Evolutionary conservation across 371 early-diverging fungal species (phyloP).

Genomic region (Mucor indicus): DNA sequence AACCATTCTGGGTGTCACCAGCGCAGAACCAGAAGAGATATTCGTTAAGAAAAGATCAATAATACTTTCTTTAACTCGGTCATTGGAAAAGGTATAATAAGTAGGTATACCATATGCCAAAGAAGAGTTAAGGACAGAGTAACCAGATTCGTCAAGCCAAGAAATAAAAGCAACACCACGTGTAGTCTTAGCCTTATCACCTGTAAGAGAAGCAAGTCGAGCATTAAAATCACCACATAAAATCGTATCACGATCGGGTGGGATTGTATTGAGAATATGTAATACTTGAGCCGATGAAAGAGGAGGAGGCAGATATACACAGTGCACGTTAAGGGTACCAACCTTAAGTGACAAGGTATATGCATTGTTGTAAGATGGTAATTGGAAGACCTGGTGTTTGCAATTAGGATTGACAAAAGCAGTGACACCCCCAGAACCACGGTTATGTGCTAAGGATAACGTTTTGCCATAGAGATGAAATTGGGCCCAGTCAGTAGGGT

Average conservation of each 20-base stretch:
- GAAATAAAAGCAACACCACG: background rate
- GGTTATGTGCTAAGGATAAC: too few relatives aligned
- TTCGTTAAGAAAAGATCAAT: conserved; percentile 7
- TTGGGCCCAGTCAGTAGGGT: background rate
- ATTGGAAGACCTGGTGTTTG: background rate
- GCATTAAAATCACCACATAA: conserved; percentile 11
- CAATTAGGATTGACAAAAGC: background rate
- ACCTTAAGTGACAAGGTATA: conserved; percentile 1
- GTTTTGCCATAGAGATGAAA: too few relatives aligned
- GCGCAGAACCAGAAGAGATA: background rate
- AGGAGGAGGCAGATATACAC: conserved; percentile 1
- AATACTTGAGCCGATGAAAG: background rate
- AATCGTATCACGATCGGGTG: background rate
- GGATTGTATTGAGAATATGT: background rate
- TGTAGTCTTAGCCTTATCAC: background rate
- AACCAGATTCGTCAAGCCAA: background rate
- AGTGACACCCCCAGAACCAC: conserved; percentile 2
- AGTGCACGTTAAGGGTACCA: background rate
- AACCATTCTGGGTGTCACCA: background rate
- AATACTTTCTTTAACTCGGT: background rate
- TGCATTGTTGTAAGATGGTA: background rate
- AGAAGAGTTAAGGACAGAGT: background rate
- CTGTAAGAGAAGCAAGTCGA: background rate
- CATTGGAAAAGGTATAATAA: background rate
- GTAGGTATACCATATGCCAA: conserved; percentile 4